These are phyloP conservation scores for Colletotrichum caudatum DNA, from an alignment of 2,329 filamentous ascomycete genomes.

Conservation along the genomic window DNA sequence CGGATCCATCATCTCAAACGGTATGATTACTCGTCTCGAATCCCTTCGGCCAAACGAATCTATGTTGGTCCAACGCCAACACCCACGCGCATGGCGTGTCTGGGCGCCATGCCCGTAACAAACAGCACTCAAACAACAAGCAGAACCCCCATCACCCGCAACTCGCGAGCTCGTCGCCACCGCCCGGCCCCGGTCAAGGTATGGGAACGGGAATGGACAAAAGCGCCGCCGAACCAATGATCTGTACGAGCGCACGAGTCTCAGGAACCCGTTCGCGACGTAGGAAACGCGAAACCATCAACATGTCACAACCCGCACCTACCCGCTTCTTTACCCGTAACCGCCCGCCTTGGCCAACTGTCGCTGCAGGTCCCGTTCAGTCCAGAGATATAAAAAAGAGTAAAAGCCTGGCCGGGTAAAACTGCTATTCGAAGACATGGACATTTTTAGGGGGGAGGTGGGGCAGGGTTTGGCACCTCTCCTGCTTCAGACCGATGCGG, in stretches of 20 bases:
- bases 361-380: not conserved
- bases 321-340: not conserved
- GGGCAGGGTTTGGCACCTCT: not conserved
- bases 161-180: not conserved
- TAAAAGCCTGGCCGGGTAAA: not conserved
- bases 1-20: not conserved
- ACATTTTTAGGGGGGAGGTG: not conserved
- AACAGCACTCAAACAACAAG: not conserved
- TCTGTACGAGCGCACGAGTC: not conserved
- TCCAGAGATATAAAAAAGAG: not conserved
- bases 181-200: not conserved
- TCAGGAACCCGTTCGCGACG: not conserved
- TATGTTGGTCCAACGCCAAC: not conserved
- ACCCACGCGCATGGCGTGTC: not conserved
- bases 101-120: not conserved
- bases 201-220: not conserved
- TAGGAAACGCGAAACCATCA: not conserved
- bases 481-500: not conserved
- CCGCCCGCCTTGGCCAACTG: not conserved
- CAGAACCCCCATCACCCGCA: not conserved
- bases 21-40: not conserved
- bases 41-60: not conserved
- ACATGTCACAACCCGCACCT: not conserved
- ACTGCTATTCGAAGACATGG: not conserved
- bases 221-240: not conserved